Evolutionary conservation across 306 rosid genomes (phyloP).

Genomic region (Carpinus fangiana): DNA sequence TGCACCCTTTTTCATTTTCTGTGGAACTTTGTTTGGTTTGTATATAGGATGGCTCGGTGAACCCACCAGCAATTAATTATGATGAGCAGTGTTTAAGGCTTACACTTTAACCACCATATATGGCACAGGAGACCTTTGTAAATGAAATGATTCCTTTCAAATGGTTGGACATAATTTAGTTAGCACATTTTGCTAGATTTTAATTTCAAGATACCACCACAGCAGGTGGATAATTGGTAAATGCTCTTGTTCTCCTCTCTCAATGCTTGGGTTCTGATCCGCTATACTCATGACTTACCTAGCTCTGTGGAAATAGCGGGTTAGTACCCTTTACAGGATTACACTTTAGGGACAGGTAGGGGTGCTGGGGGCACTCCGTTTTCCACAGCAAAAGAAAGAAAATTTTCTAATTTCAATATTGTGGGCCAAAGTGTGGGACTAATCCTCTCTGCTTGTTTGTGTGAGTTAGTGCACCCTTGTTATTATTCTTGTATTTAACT

Average conservation of each 20-base stretch:
- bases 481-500: constrained; percentile 18
- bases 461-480: background rate
- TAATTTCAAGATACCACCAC: background rate
- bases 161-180: background rate
- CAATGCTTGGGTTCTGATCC: background rate
- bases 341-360: background rate
- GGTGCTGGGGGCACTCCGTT: background rate
- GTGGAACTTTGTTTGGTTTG: background rate
- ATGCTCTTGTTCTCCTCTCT: background rate
- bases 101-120: constrained; percentile 11
- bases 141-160: constrained; percentile 18
- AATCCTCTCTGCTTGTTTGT: constrained; percentile 8
- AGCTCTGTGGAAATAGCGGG: background rate
- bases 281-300: background rate
- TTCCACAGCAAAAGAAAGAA: background rate
- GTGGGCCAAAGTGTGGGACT: background rate
- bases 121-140: background rate
- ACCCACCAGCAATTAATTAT: constrained; percentile 8
- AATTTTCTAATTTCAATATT: background rate
- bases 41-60: background rate
- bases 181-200: background rate
- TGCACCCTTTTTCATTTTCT: constrained; percentile 30
- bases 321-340: background rate
- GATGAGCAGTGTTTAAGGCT: constrained; percentile 1
- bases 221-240: background rate